Evolutionary conservation across 2,329 filamentous ascomycete species (phyloP).

Genomic region (Apiospora koreana): DNA sequence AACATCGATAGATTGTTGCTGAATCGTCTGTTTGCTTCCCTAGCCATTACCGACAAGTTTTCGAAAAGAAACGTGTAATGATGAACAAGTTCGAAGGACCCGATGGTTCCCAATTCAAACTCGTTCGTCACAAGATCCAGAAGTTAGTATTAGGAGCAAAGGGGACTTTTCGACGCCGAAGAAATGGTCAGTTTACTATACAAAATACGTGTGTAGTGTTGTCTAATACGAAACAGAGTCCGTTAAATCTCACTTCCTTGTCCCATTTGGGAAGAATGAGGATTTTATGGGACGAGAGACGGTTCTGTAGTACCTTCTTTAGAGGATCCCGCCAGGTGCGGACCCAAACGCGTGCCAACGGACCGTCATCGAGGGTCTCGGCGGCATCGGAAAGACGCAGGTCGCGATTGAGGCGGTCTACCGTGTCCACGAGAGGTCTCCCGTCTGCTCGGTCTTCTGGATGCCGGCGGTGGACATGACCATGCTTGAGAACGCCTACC

Average conservation of each 20-base stretch:
- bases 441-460: conserved; percentile 11
- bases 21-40: neutral
- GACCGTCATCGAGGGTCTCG: conserved; percentile 1
- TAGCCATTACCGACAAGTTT: neutral
- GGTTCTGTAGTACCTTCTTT: neutral
- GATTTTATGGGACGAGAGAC: neutral
- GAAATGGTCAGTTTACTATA: no score
- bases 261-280: neutral
- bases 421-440: neutral
- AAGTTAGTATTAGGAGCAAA: neutral
- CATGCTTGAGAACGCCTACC: neutral
- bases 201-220: no score
- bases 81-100: neutral
- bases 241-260: neutral
- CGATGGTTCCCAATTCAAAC: neutral
- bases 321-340: neutral
- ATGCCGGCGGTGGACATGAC: neutral
- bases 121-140: neutral
- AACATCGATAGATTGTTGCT: neutral
- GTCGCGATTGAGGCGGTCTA: neutral
- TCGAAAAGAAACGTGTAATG: neutral
- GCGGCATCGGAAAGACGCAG: neutral
- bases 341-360: neutral
- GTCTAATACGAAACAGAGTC: no score
- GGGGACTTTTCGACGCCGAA: neutral